Evolutionary conservation across 345 rosid genomes (phyloP).

Genomic region (Linum trigynum): DNA sequence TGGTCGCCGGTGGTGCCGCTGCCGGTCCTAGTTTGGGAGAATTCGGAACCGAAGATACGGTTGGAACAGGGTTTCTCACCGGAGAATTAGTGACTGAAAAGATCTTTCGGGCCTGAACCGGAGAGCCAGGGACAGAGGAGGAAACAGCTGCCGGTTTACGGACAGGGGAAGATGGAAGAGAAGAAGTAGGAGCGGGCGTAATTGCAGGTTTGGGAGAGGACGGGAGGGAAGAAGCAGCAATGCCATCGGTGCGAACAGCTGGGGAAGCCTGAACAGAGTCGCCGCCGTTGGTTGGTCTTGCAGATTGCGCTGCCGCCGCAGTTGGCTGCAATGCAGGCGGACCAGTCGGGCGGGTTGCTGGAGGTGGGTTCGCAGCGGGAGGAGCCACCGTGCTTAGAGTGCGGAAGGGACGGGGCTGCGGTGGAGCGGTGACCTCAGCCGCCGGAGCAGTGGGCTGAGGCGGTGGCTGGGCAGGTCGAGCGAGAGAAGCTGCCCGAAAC

Average conservation of each 20-base stretch:
- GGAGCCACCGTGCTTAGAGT: conserved; percentile 31
- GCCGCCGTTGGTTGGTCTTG: conserved; percentile 7
- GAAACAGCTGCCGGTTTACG: neutral
- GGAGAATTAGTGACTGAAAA: conserved; percentile 10
- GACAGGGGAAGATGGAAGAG: conserved; percentile 8
- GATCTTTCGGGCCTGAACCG: conserved; percentile 3
- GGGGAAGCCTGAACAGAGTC: conserved; percentile 24
- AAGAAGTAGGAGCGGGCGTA: neutral
- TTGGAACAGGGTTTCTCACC: conserved; percentile 8
- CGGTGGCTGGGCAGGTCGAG: conserved; percentile 23
- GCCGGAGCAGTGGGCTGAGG: conserved; percentile 24
- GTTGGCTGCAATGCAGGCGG: conserved; percentile 11
- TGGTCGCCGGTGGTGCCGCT: conserved; percentile 6
- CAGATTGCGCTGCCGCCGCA: conserved; percentile 4
- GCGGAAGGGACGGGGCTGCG: conserved; percentile 24
- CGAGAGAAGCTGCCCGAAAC: conserved; percentile 42
- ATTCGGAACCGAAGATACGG: conserved; percentile 16
- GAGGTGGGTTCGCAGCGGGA: conserved; percentile 18
- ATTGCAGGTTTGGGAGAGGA: conserved; percentile 1
- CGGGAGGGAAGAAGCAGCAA: conserved; percentile 2
- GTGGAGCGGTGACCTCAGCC: conserved; percentile 18
- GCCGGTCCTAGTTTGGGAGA: conserved; percentile 31
- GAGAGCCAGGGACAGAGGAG: neutral
- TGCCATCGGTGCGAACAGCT: neutral
- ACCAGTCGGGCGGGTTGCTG: conserved; percentile 11